Evolutionary conservation across 2,329 filamentous ascomycete genomes (phyloP), one percentile per base, ranked within the genome.

Genomic region (Byssoonygena ceratinophila): DNA sequence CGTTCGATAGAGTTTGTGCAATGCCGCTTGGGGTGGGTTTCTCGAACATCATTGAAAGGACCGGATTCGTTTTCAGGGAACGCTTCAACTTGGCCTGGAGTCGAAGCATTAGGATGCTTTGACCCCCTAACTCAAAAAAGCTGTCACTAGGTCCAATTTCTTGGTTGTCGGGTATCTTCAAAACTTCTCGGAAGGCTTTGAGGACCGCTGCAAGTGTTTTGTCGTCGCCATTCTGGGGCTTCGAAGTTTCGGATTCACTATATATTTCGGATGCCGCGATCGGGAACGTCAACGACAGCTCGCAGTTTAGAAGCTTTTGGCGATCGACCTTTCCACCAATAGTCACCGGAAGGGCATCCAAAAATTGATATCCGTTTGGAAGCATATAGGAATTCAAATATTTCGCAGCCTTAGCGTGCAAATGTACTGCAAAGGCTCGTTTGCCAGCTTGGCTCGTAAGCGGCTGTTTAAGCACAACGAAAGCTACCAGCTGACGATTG

Each of bases 271-370:
- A 48, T 2, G 11, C 18, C n/a, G 46, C 36, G 11, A 23, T 27
- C 22, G 52, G 52, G 39, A 39, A 54, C 16, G 36, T 44, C 2
- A 50, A 23, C 14, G 45, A 36, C 25, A 54, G 40, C 3, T 54
- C 46, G 16, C 37, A 50, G 20, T 45, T 44, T 20, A 54, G 52
- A 4, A 54, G 46, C 16, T 29, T 39, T 45, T 50, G 46, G 12
- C 52, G 52, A 39, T 54, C 52, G 22, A 54, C 46, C 31, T 54
- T 54, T 25, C 52, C 52, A 14, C 52, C 46, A 20, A 50, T 50
- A 16, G 46, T 49, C 27, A 54, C 52, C 8, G 52, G 52, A 27
- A 54, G 46, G n/a, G 46, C 23, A 45, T 54, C 52, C 14, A 54
- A 27, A 39, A 54, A 50, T 31, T 54, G 52, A 22, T 54, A 54